phyloP scores from a whole-genome alignment of 768 basidiomycete genomes.

The Mycena kentingensis region DNA sequence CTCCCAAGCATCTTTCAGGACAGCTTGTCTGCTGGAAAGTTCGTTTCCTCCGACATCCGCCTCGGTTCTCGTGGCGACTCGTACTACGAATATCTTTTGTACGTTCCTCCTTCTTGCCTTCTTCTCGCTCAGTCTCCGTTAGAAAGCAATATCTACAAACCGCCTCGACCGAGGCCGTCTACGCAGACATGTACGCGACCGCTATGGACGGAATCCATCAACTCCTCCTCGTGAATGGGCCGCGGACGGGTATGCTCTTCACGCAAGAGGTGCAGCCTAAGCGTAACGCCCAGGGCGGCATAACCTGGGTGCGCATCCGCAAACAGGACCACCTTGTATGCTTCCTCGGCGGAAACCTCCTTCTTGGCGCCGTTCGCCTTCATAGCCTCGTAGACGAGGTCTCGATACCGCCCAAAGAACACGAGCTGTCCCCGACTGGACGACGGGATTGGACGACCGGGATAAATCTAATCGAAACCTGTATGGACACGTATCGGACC shows the following conservation, averaged over 20 bases:
- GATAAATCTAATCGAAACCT: constrained; percentile 81
- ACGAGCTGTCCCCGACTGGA: constrained; percentile 59
- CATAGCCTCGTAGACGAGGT: constrained; percentile 49
- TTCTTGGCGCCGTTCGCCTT: constrained; percentile 81
- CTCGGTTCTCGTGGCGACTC: constrained; percentile 95
- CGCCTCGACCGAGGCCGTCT: constrained; percentile 26
- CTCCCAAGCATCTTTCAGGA: background rate
- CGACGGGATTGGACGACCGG: constrained; percentile 83
- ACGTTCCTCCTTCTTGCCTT: constrained; percentile 19
- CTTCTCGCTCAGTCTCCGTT: background rate
- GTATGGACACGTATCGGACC: constrained; percentile 86
- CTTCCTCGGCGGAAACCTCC: constrained; percentile 89
- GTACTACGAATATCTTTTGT: constrained; percentile 91
- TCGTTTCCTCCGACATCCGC: constrained; percentile 73
- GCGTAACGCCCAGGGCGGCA: constrained; percentile 40
- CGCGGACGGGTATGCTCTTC: constrained; percentile 58
- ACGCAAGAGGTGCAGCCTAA: constrained; percentile 81
- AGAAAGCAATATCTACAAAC: constrained; percentile 86
- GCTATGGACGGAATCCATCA: constrained; percentile 81
- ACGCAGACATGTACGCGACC: constrained; percentile 81
- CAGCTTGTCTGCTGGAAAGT: constrained; percentile 42
- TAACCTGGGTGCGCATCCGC: constrained; percentile 67
- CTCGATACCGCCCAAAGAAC: constrained; percentile 64
- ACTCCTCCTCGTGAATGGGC: constrained; percentile 66
- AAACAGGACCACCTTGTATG: constrained; percentile 98